A percentile compares a stretch with the other conserved stretches of the same genome.
Conservation (phyloP, 768 basidiomycete species). For the Trametes cubensis region DNA sequence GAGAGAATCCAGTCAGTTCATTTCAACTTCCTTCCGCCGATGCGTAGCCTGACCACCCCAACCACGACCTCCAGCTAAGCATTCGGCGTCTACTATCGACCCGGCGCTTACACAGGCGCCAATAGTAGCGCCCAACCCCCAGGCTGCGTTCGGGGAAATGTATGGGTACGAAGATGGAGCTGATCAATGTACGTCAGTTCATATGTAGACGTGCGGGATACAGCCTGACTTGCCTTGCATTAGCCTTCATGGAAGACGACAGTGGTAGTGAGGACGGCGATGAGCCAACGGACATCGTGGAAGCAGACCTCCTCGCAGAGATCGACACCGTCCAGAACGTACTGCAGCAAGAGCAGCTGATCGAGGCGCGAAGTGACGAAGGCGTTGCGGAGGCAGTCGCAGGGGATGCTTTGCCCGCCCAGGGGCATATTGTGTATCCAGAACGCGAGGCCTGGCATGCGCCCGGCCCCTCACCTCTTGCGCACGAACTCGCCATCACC, state of each 20-base stretch:
- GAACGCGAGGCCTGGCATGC: too few species aligned
- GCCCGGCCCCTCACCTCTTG: too few species aligned
- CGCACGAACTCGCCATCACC: too few species aligned
- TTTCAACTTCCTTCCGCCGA: background rate
- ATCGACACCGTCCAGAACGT: too few species aligned
- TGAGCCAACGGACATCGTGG: too few species aligned
- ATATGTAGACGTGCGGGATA: background rate
- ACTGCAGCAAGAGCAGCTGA: too few species aligned
- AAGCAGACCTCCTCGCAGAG: too few species aligned
- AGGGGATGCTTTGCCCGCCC: too few species aligned
- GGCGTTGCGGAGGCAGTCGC: too few species aligned
- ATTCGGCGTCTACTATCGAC: too few species aligned
- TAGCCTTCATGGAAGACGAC: background rate
- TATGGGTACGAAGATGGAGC: background rate
- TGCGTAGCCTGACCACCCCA: background rate
- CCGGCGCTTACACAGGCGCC: background rate
- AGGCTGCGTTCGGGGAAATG: background rate
- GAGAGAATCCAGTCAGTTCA: background rate
- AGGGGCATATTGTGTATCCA: too few species aligned
- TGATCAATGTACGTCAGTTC: background rate
- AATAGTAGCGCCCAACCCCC: background rate
- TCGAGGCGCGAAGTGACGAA: too few species aligned
- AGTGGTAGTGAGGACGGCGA: background rate
- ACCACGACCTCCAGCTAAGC: background rate
- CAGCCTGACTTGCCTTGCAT: background rate